Evolutionary conservation across 257 asterid species (phyloP).

Genomic region (Cinchona pubescens): DNA sequence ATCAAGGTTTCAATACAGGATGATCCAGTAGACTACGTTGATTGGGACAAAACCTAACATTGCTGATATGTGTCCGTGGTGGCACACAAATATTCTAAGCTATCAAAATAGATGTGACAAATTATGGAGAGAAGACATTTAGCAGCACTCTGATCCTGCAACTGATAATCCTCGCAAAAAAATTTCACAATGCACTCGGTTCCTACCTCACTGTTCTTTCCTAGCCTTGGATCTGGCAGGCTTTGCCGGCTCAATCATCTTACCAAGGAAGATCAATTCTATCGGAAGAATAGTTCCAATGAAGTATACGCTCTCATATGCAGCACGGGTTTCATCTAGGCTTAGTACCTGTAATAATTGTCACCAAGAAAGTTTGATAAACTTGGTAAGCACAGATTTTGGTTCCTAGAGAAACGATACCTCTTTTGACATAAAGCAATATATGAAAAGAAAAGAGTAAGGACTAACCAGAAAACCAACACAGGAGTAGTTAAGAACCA

Average conservation of each 20-base stretch:
- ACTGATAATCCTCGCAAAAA: background rate
- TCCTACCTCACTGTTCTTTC: slow-evolving; percentile 58
- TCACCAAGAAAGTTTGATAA: background rate
- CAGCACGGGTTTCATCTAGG: slow-evolving; percentile 66
- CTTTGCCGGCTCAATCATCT: slow-evolving; percentile 68
- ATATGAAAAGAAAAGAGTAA: background rate
- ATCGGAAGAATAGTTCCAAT: slow-evolving; percentile 74
- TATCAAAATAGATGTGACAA: slow-evolving; percentile 20
- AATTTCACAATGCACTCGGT: slow-evolving; percentile 17
- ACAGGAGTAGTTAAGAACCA: slow-evolving; percentile 80
- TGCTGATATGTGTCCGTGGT: slow-evolving; percentile 8
- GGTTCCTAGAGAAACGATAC: background rate
- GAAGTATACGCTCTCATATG: slow-evolving; percentile 82
- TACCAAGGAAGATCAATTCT: slow-evolving; percentile 60
- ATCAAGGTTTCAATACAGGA: background rate
- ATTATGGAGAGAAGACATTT: slow-evolving; percentile 24
- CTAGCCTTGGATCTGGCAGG: slow-evolving; percentile 61
- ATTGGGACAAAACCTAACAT: slow-evolving; percentile 2
- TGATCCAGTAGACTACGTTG: background rate
- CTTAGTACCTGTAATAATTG: slow-evolving; percentile 64
- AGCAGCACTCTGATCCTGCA: slow-evolving; percentile 11
- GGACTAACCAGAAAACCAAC: slow-evolving; percentile 83
- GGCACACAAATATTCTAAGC: slow-evolving; percentile 18
- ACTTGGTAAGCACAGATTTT: background rate
- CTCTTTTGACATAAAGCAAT: background rate